Percentiles rank a stretch among this genome's conserved stretches.
Evolutionary conservation across 495 filamentous ascomycete genomes (phyloP).

Genomic region (Pseudotulostoma volvatum): DNA sequence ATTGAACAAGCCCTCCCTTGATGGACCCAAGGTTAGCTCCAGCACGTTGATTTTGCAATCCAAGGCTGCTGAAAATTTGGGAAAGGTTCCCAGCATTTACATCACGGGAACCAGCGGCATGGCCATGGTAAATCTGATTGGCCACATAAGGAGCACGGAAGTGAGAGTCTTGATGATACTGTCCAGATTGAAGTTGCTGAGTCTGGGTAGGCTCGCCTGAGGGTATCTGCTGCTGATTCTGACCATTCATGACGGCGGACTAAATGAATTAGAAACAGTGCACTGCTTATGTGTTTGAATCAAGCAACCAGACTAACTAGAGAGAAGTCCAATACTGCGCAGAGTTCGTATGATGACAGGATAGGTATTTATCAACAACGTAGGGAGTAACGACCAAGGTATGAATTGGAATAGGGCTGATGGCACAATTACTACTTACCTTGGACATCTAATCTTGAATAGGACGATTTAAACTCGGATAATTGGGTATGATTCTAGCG

Average conservation of each 20-base stretch:
- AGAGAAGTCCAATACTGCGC: neutral
- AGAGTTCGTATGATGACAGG: neutral
- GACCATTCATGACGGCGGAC: neutral
- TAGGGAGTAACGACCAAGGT: neutral
- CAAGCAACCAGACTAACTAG: too few species aligned
- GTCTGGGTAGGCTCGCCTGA: constrained; percentile 14
- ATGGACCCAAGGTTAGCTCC: constrained; percentile 13
- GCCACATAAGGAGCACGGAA: constrained; percentile 16
- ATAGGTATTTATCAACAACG: neutral
- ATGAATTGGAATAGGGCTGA: neutral
- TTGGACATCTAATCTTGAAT: neutral
- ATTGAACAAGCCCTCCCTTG: constrained; percentile 10
- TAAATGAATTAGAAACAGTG: neutral
- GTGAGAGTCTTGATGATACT: constrained; percentile 8
- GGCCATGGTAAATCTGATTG: constrained; percentile 3
- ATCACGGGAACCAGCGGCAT: constrained; percentile 6
- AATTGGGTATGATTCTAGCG: neutral
- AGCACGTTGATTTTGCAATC: constrained; percentile 13
- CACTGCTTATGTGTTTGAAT: too few species aligned
- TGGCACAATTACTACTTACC: neutral
- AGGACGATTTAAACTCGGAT: neutral
- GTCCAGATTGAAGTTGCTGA: constrained; percentile 9
- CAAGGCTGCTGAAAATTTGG: constrained; percentile 12
- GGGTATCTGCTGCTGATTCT: neutral
- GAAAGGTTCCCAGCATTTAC: constrained; percentile 7